phyloP scores from a whole-genome alignment of 2,329 filamentous ascomycete genomes.

The Aspergillus arachidicola region DNA sequence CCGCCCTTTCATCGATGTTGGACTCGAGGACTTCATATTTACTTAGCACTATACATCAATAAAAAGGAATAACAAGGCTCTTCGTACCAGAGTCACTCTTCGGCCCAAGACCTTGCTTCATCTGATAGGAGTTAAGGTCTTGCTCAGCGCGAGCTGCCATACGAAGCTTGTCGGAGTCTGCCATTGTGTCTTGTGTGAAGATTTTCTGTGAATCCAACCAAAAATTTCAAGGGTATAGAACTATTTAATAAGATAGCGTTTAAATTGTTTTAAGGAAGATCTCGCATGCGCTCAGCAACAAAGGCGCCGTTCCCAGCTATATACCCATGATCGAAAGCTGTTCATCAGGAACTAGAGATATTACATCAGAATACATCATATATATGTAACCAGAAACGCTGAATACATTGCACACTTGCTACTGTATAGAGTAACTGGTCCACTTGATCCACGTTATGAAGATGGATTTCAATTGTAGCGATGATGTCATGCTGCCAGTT shows the following conservation, averaged over 20 bases:
- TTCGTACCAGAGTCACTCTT: constrained; percentile 45
- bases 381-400: constrained; percentile 11
- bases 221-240: background rate
- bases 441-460: background rate
- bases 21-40: constrained; percentile 39
- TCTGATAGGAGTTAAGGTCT: constrained; percentile 44
- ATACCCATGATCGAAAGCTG: background rate
- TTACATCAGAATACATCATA: constrained; percentile 42
- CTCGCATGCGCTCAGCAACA: background rate
- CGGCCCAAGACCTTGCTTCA: constrained; percentile 41
- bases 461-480: background rate
- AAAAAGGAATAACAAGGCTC: background rate
- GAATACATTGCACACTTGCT: background rate
- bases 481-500: background rate
- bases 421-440: background rate
- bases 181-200: constrained; percentile 19
- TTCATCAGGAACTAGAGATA: constrained; percentile 4
- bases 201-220: background rate
- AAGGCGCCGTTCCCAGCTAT: background rate
- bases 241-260: background rate
- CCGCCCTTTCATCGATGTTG: constrained; percentile 43
- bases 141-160: constrained; percentile 39
- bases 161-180: constrained; percentile 27
- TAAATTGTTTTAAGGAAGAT: background rate
- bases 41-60: background rate